phyloP scores from a whole-genome alignment of 2,329 filamentous ascomycete species.

The Fusarium tricinctum region DNA sequence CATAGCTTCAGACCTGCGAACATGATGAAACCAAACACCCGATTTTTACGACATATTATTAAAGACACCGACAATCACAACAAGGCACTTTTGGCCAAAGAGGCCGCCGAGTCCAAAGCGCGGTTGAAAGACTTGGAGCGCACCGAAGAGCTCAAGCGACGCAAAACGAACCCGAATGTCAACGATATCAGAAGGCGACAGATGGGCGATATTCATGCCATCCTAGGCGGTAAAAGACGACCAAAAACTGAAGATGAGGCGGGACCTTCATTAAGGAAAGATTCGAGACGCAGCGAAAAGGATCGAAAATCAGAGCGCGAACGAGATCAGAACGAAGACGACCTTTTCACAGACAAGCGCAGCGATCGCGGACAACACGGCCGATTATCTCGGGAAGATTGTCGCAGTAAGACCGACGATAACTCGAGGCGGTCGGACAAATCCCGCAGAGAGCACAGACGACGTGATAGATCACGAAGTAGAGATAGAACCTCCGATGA shows the following conservation, averaged over 20 bases:
- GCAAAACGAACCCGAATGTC: slow-evolving; percentile 61
- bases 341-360: slow-evolving; percentile 42
- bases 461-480: slow-evolving; percentile 39
- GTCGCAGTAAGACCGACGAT: slow-evolving; percentile 35
- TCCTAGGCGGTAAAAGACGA: slow-evolving; percentile 63
- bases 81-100: slow-evolving; percentile 84
- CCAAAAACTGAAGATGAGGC: slow-evolving; percentile 45
- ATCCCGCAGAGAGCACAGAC: slow-evolving; percentile 35
- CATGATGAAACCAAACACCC: slow-evolving; percentile 89
- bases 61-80: slow-evolving; percentile 92
- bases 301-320: slow-evolving; percentile 18
- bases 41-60: slow-evolving; percentile 89
- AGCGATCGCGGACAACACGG: slow-evolving; percentile 44
- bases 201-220: slow-evolving; percentile 72
- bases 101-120: slow-evolving; percentile 81
- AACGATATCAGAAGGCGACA: slow-evolving; percentile 69
- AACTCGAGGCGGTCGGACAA: slow-evolving; percentile 22
- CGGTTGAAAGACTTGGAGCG: slow-evolving; percentile 74
- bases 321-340: slow-evolving; percentile 24
- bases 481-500: slow-evolving; percentile 29
- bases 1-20: slow-evolving; percentile 67
- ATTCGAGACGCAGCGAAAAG: slow-evolving; percentile 29
- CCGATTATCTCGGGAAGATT: slow-evolving; percentile 45
- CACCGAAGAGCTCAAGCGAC: slow-evolving; percentile 60
- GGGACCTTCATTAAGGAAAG: slow-evolving; percentile 32